Evolutionary conservation across 768 basidiomycete species (phyloP), one percentile per base, ranked within the genome.

Genomic region (Pisolithus sp.): DNA sequence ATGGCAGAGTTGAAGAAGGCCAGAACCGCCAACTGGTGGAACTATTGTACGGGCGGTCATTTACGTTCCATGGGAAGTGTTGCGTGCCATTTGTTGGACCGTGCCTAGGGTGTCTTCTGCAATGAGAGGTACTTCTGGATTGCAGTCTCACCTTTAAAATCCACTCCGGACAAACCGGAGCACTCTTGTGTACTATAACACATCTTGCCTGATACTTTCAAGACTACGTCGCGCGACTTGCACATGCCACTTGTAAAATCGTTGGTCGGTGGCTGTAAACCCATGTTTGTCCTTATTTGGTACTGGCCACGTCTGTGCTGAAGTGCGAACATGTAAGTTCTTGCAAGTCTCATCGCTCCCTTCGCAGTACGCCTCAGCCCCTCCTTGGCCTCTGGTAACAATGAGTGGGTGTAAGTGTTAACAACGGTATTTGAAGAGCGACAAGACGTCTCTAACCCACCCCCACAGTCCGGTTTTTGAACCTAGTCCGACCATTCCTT

Each of bases 401-500:
- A 89, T 89, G 86, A 88, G 86, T 78, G 86, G 86, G 59, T 89
- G 86, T 86, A 73, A 59, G 85, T 82, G 21, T 24, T 37, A 43
- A 41, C 18, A 7, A 7, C 5, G 24, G 9, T 21, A 3, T 3
- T 42, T n/a, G 4, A 48, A 44, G 37, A 12, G 28, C 7, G 2
- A 55, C 48, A 30, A 30, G 51, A 37, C 37, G 36, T 38, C n/a
- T 39, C 8, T 48, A 23, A 2, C 26, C 34, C 26, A 8, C n/a
- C 20, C 34, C 5, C 41, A 37, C 61, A 95, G 93, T 95, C 74
- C 90, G 93, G 74, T 95, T 96, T 76, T 78, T 97, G 64, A 94
- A 95, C 76, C 91, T 95, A 66, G 94, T 96, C 74, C 85, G 93
- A 71, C 95, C 95, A 52, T 97, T 99, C 78, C 82, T 97, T 73